Evolutionary conservation across 257 asterid genomes (phyloP), one percentile per base, ranked within the genome.

Genomic region (Craterostigma plantagineum): DNA sequence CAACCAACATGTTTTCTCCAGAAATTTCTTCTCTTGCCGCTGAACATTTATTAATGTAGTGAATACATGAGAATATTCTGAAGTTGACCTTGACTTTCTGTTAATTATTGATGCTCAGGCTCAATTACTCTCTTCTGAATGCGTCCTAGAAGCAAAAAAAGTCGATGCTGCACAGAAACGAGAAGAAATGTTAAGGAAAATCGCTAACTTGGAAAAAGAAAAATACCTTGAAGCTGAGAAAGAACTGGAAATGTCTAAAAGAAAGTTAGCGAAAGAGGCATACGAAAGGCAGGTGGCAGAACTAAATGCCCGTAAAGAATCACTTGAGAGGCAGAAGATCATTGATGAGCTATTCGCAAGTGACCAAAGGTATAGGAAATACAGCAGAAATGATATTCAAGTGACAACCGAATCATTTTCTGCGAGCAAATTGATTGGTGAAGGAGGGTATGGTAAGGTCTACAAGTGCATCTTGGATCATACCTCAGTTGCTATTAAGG

Each of bases 371-470:
- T 85, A 85, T 63, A 71, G 83, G 63, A 77, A 76, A 76, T 81
- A 77, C 60, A 66, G 73, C 17, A 66, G 57, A 54, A 56, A 71
- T 33, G 94, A 81, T 49, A 70, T 85, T 60, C 69, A 55, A 52
- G 51, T 9, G 49, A 94, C 94, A 39, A 85, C 96, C 7, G 57
- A 58, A 35, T 36, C 38, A 46, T 77, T 75, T 49, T 70, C 77
- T 0, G 84, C 72, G 55, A 39, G 52, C 47, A 85, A 62, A 50
- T 18, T 67, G 49, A 73, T 85, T 39, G 96, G 96, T 47, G 82
- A 76, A 52, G 94, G 96, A 51, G 86, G 72, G 43, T 85, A 77
- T 30, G 96, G 96, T 11, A 77, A 73, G 67, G 94, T 85, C 45
- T 81, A 77, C 63, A 81, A 75, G 62, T 70, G 91, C 58, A 54